Conservation (phyloP, 805 yeast genomes). For the Candida pini region DNA sequence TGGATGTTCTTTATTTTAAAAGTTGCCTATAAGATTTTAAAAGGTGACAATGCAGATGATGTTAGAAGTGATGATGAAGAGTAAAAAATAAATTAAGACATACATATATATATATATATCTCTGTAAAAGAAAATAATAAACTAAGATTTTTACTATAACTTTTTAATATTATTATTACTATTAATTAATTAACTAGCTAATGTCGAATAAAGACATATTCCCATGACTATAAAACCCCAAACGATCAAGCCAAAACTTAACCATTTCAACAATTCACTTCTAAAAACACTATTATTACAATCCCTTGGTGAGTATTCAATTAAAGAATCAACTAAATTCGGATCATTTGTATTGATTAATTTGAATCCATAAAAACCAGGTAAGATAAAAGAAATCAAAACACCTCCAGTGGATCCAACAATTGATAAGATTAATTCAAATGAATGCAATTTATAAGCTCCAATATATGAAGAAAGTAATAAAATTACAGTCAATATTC, state of each 20-base stretch:
- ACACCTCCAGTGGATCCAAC: slow-evolving; percentile 86
- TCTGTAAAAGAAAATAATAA: not conserved
- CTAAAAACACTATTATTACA: slow-evolving; percentile 17
- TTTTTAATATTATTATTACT: not conserved
- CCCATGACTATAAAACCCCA: slow-evolving; percentile 56
- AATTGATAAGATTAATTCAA: slow-evolving; percentile 63
- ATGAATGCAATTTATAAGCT: slow-evolving; percentile 55
- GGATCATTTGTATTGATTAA: slow-evolving; percentile 33
- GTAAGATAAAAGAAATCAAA: slow-evolving; percentile 68
- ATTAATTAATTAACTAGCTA: slow-evolving; percentile 30
- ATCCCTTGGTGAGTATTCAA: slow-evolving; percentile 18
- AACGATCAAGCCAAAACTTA: slow-evolving; percentile 36
- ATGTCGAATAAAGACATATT: slow-evolving; percentile 46
- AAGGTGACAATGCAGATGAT: slow-evolving; percentile 79
- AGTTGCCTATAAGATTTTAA: slow-evolving; percentile 64
- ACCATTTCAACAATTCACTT: slow-evolving; percentile 11
- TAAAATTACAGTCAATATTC: slow-evolving; percentile 42
- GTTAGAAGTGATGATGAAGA: slow-evolving; percentile 80
- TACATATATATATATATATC: not conserved
- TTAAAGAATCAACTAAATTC: slow-evolving; percentile 8
- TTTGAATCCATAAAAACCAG: slow-evolving; percentile 71
- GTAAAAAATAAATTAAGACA: not conserved
- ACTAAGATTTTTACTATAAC: too few relatives aligned
- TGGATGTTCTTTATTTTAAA: slow-evolving; percentile 74
- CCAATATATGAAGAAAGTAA: slow-evolving; percentile 44